Conservation (phyloP, 2,329 filamentous ascomycete genomes). For the Trichoderma sp. region DNA sequence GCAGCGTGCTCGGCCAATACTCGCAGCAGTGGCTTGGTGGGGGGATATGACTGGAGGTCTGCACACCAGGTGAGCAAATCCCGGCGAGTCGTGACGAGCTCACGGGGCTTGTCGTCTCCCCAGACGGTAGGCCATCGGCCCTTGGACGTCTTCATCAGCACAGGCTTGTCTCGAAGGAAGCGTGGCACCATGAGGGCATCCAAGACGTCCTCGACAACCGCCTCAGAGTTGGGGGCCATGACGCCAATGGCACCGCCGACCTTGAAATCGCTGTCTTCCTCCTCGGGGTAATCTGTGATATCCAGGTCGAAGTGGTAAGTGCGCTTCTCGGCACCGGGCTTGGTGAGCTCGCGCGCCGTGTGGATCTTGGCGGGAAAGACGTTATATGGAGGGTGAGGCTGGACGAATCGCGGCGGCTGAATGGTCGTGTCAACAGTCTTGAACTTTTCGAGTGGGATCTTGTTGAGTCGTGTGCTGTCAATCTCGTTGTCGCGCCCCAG, state of each 20-base stretch:
- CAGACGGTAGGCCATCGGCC: constrained; percentile 97
- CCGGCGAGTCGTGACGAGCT: constrained; percentile 85
- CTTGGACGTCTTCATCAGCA: constrained; percentile 73
- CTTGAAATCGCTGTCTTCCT: constrained; percentile 86
- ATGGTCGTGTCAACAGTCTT: constrained; percentile 55
- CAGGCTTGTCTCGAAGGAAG: constrained; percentile 79
- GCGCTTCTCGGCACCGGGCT: constrained; percentile 86
- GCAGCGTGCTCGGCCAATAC: constrained; percentile 82
- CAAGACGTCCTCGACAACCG: constrained; percentile 79
- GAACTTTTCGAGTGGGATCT: constrained; percentile 28
- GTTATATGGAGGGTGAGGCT: constrained; percentile 90
- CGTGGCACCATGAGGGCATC: constrained; percentile 79
- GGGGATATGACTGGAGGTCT: constrained; percentile 89
- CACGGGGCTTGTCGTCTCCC: constrained; percentile 84
- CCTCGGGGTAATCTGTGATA: constrained; percentile 88
- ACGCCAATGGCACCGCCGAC: constrained; percentile 95
- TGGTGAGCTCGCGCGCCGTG: constrained; percentile 82
- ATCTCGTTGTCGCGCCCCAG: constrained; percentile 38
- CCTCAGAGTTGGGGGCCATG: constrained; percentile 79
- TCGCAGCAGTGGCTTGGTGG: constrained; percentile 83
- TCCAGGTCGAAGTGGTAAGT: constrained; percentile 98
- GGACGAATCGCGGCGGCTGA: constrained; percentile 85
- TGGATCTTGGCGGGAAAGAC: constrained; percentile 89
- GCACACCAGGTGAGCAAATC: constrained; percentile 95
- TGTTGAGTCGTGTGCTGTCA: constrained; percentile 33